Evolutionary conservation across 345 rosid species (phyloP), one percentile per base, ranked within the genome.

Genomic region (Ailanthus altissimus): DNA sequence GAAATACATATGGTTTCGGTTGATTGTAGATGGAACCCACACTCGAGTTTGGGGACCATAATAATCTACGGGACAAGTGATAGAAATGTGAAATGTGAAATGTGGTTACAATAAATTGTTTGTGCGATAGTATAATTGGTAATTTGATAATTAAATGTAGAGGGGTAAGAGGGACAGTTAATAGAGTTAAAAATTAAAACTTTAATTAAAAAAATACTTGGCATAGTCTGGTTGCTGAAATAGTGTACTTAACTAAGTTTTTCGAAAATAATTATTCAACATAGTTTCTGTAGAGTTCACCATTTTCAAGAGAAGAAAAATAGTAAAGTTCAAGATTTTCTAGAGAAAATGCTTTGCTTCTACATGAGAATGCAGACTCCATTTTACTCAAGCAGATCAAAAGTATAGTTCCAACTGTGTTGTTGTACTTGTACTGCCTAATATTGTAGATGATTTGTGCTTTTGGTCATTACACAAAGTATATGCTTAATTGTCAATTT

Each of bases 1-100:
- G 1, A 75, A 13, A 5, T 20, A 53, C 65, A 13, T 47, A 42
- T 51, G 81, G 83, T 40, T 74, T 72, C 64, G 14, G 68, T 79
- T 81, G 0, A 75, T 23, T 73, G 67, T 32, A 15, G 59, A 5
- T 42, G 62, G 66, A 64, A 47, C 59, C 78, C 75, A 53, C 66
- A 14, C 50, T 11, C 2, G 15, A 10, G 14, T 23, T 0, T 5
- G 0, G 18, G 72, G 56, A 26, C 53, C 56, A 14, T 18, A n/a
- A n/a, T n/a, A n/a, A n/a, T n/a, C n/a, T n/a, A n/a, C n/a, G n/a
- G n/a, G n/a, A n/a, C n/a, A n/a, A n/a, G n/a, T n/a, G 59, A 23
- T 16, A 46, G 72, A 25, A 67, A 5, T 47, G 56, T 2, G 54
- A 46, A 8, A 23, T 47, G 6, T 15, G 14, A 49, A 68, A 46